Conservation (phyloP, 2,329 filamentous ascomycete species). For the Penicillium glabrum region DNA sequence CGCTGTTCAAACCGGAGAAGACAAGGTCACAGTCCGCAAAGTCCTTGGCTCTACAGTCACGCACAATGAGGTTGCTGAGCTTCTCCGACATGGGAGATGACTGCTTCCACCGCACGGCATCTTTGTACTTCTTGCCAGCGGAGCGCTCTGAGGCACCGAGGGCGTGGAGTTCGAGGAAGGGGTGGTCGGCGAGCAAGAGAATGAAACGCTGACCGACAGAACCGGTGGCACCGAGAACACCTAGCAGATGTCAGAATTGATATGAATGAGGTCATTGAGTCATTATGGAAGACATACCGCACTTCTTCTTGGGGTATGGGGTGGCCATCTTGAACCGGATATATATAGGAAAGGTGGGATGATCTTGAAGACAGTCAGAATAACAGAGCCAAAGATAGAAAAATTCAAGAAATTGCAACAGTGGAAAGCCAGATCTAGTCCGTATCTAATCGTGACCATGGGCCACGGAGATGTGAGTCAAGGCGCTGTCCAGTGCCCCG, state of each 20-base stretch:
- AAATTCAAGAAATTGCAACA: neutral
- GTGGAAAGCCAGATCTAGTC: neutral
- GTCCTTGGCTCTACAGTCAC: constrained; percentile 77
- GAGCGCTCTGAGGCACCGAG: constrained; percentile 87
- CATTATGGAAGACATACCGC: constrained; percentile 30
- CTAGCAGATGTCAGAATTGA: constrained; percentile 39
- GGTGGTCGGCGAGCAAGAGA: constrained; percentile 83
- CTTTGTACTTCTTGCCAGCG: constrained; percentile 89
- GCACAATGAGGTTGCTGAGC: constrained; percentile 77
- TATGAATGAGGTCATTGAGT: neutral
- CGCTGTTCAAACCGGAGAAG: constrained; percentile 88
- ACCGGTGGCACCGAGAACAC: constrained; percentile 86
- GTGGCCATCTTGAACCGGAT: constrained; percentile 7
- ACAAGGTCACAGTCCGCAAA: constrained; percentile 90
- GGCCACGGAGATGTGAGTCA: constrained; percentile 4
- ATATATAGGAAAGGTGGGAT: neutral
- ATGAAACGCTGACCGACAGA: constrained; percentile 96
- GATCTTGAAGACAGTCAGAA: neutral
- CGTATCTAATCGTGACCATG: neutral
- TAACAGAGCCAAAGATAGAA: neutral
- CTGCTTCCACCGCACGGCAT: constrained; percentile 96
- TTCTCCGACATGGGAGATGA: constrained; percentile 73
- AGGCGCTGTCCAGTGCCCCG: constrained; percentile 3
- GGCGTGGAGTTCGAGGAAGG: constrained; percentile 80
- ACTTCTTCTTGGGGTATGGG: constrained; percentile 40